These are phyloP conservation scores for Echites panduratus DNA, from an alignment of 257 asterid genomes.

Conservation along the genomic window DNA sequence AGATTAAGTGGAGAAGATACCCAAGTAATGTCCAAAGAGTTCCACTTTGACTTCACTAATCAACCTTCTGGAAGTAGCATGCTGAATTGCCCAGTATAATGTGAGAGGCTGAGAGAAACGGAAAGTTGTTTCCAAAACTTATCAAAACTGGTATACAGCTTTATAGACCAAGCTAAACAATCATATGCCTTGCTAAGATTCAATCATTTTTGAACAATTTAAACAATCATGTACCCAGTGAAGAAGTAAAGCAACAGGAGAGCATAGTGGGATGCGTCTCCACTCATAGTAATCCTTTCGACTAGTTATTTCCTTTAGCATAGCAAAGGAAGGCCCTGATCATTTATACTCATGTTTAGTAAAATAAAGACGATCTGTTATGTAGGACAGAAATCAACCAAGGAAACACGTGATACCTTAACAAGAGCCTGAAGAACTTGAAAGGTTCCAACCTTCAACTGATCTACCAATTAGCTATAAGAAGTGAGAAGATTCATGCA, in stretches of 20 bases:
- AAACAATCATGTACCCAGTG: slow-evolving; percentile 63
- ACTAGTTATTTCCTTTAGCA: slow-evolving; percentile 31
- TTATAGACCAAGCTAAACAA: not conserved
- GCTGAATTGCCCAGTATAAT: slow-evolving; percentile 59
- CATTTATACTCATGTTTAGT: slow-evolving; percentile 14
- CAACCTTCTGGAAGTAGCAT: slow-evolving; percentile 45
- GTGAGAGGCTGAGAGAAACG: slow-evolving; percentile 63
- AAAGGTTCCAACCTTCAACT: slow-evolving; percentile 50
- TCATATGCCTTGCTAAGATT: not conserved
- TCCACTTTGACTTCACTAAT: slow-evolving; percentile 40
- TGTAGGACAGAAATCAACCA: not conserved
- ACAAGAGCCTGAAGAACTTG: slow-evolving; percentile 63
- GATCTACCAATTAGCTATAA: slow-evolving; percentile 30
- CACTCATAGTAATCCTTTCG: slow-evolving; percentile 93
- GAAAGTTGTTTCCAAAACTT: slow-evolving; percentile 13
- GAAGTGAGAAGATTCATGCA: not conserved
- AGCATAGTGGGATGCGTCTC: slow-evolving; percentile 75
- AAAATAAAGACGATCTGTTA: not conserved
- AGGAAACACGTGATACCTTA: slow-evolving; percentile 40
- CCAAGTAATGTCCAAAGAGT: slow-evolving; percentile 73
- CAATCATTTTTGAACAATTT: not conserved
- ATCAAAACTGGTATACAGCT: not conserved
- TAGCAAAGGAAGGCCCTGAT: slow-evolving; percentile 54
- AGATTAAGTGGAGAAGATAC: slow-evolving; percentile 30
- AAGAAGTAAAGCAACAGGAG: slow-evolving; percentile 89